Evolutionary conservation across 176 grass and related monocot genomes (phyloP), one percentile per base, ranked within the genome.

Genomic region (Tuctoria greenei): DNA sequence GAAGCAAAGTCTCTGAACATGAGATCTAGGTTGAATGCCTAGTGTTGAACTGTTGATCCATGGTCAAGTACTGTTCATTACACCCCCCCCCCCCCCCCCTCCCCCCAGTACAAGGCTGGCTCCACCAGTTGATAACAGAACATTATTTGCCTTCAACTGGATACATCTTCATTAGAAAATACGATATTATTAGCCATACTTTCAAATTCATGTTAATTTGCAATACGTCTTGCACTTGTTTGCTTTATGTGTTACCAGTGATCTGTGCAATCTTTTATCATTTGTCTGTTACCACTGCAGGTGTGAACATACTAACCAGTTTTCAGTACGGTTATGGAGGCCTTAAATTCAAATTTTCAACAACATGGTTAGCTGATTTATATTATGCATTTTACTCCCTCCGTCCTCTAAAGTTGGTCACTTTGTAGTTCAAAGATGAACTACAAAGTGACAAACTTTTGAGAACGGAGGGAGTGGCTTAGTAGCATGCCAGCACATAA

Each of bases 321-420:
- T 51, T 61, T 20, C 71, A 44, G 12, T 25, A 6, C 0, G 5
- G 13, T 55, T 44, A 21, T 75, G 83, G 31, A 80, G 52, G 18
- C 50, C 73, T 49, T 79, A 79, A 1, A 79, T 60, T 67, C 35
- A 52, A 61, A 31, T 79, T 85, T 85, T 79, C 15, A 42, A 55
- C 20, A 70, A 15, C 36, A 56, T 75, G 77, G 71, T 76, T 55
- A 61, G 35, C 66, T 70, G n/a, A 71, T 27, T 74, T 76, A 17
- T 63, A 15, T 54, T 74, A 7, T 68, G 2, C 79, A 60, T 39
- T 23, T n/a, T n/a, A n/a, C n/a, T n/a, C n/a, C n/a, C n/a, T n/a
- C n/a, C n/a, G n/a, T n/a, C n/a, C n/a, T n/a, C n/a, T n/a, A n/a
- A n/a, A n/a, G n/a, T n/a, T n/a, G n/a, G n/a, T n/a, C n/a, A n/a